Evolutionary conservation across 1,284 basidiomycete genomes (phyloP).

Genomic region (Puccinia novopanici): DNA sequence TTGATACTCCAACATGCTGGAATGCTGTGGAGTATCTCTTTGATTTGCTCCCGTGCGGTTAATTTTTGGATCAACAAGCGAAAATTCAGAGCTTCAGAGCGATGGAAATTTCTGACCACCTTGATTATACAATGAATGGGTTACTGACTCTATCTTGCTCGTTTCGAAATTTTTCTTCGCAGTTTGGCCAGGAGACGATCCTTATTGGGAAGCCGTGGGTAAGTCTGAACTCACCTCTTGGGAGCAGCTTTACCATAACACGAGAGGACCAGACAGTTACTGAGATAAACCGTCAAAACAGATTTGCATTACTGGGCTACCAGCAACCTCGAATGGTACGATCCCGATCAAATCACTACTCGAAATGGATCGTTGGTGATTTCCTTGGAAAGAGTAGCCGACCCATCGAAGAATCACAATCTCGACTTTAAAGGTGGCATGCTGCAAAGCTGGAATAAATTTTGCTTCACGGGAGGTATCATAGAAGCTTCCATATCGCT

Average conservation of each 20-base stretch:
- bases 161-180: neutral
- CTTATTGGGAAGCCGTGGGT: slow-evolving; percentile 62
- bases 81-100: neutral
- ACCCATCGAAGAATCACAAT: slow-evolving; percentile 64
- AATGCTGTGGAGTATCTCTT: neutral
- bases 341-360: slow-evolving; percentile 79
- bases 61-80: neutral
- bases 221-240: slow-evolving; percentile 21
- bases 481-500: slow-evolving; percentile 71
- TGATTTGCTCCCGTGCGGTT: neutral
- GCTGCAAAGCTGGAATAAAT: slow-evolving; percentile 68
- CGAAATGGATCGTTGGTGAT: slow-evolving; percentile 75
- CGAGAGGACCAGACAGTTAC: slow-evolving; percentile 33
- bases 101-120: neutral
- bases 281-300: slow-evolving; percentile 63
- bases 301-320: slow-evolving; percentile 74
- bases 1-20: neutral
- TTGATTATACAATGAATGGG: no score
- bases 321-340: slow-evolving; percentile 72
- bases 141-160: neutral
- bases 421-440: slow-evolving; percentile 70
- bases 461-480: slow-evolving; percentile 88
- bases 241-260: neutral
- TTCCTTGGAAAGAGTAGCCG: slow-evolving; percentile 65
- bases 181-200: slow-evolving; percentile 67